phyloP scores from a whole-genome alignment of 164 flowering plant species.

The Platanus orientalis region DNA sequence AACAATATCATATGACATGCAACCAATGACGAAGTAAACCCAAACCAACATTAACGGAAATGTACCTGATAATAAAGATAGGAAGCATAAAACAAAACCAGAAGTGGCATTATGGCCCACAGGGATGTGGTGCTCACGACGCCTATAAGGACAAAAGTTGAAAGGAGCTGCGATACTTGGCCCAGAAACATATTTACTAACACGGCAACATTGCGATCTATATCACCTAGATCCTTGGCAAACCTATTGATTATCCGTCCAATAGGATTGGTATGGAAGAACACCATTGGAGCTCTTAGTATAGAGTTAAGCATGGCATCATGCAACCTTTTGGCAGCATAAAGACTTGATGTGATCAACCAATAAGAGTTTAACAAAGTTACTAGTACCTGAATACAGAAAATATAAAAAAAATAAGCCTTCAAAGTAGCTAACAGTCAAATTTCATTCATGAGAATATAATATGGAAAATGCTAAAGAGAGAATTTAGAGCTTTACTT shows the following conservation, averaged over 20 bases:
- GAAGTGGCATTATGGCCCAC: slow-evolving; percentile 98
- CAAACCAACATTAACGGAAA: not conserved
- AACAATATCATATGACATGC: not conserved
- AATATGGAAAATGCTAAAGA: too few species aligned
- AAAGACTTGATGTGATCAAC: slow-evolving; percentile 85
- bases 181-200: slow-evolving; percentile 75
- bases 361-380: slow-evolving; percentile 85
- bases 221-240: slow-evolving; percentile 95
- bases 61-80: slow-evolving; percentile 94
- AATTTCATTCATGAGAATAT: too few species aligned
- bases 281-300: slow-evolving; percentile 95
- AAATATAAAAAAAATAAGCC: not conserved
- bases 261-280: slow-evolving; percentile 94
- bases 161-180: slow-evolving; percentile 80
- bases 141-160: slow-evolving; percentile 92
- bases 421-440: slow-evolving; percentile 4
- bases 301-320: slow-evolving; percentile 87
- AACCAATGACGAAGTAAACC: not conserved
- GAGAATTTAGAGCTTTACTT: too few species aligned
- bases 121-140: slow-evolving; percentile 91
- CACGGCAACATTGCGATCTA: slow-evolving; percentile 84
- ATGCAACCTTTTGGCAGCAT: slow-evolving; percentile 91
- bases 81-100: slow-evolving; percentile 82
- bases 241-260: slow-evolving; percentile 95
- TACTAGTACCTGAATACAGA: slow-evolving; percentile 66